These are phyloP conservation scores for Irpex sp. DNA, from an alignment of 1,284 basidiomycete species.

Conservation along the genomic window DNA sequence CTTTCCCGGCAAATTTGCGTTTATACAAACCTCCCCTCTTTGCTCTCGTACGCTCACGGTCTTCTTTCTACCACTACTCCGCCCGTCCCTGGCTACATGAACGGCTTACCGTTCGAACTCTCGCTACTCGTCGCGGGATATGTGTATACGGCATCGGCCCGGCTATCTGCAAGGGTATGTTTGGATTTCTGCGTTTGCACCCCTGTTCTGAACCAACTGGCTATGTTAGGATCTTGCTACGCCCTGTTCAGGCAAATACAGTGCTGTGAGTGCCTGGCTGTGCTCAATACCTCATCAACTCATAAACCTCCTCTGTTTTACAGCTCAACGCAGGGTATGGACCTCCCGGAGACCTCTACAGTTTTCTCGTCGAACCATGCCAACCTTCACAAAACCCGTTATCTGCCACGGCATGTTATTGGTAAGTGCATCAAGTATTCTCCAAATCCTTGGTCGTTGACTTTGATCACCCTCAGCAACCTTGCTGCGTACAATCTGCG, in stretches of 20 bases:
- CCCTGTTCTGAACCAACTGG: background rate
- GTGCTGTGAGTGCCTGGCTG: background rate
- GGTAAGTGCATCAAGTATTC: background rate
- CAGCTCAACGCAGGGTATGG: background rate
- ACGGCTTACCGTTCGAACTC: background rate
- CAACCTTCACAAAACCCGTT: background rate
- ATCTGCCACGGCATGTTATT: background rate
- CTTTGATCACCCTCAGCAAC: background rate
- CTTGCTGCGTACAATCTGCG: slow-evolving; percentile 4
- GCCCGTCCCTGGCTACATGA: slow-evolving; percentile 1
- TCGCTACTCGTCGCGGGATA: background rate
- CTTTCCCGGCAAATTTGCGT: background rate
- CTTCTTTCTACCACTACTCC: background rate
- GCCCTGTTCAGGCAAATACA: background rate
- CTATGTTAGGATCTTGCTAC: background rate
- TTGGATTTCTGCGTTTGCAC: background rate
- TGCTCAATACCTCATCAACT: too few relatives aligned
- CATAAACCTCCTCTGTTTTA: too few relatives aligned
- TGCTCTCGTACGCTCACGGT: background rate
- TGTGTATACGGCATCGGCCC: background rate
- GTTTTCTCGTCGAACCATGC: background rate
- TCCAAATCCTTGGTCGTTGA: background rate
- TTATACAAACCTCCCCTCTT: background rate
- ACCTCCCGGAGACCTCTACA: background rate
- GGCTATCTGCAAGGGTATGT: background rate